Conservation (phyloP, 179 eudicot genomes). For the Camellia oleifera region DNA sequence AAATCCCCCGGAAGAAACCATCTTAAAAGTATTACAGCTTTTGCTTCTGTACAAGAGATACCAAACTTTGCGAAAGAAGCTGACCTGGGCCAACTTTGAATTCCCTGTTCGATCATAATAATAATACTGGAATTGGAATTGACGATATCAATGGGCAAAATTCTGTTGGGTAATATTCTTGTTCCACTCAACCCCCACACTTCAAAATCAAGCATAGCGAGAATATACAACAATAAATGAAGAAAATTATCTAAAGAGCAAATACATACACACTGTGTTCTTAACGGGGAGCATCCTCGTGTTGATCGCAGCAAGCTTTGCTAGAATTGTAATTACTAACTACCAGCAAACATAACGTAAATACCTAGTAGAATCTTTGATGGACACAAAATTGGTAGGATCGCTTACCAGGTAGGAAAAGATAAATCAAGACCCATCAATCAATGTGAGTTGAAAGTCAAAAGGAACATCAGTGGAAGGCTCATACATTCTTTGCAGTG, state of each 20-base stretch:
- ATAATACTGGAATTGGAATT: constrained; percentile 19
- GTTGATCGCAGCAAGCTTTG: constrained; percentile 51
- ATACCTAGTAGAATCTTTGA: constrained; percentile 88
- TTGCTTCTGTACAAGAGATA: constrained; percentile 31
- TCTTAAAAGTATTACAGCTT: constrained; percentile 19
- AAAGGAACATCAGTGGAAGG: constrained; percentile 10
- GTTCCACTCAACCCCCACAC: constrained; percentile 53
- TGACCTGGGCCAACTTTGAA: constrained; percentile 78
- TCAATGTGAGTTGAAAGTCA: constrained; percentile 27
- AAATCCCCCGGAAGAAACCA: neutral
- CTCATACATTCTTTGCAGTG: constrained; percentile 12
- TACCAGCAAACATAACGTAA: constrained; percentile 38
- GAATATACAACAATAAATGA: constrained; percentile 23
- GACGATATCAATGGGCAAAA: constrained; percentile 53
- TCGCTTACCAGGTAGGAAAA: constrained; percentile 51
- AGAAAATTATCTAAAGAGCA: constrained; percentile 32
- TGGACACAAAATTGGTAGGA: constrained; percentile 61
- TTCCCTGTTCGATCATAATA: constrained; percentile 71
- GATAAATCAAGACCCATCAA: constrained; percentile 26
- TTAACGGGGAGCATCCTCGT: constrained; percentile 46
- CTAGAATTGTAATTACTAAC: constrained; percentile 53
- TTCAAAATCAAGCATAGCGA: constrained; percentile 36
- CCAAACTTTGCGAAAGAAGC: constrained; percentile 60
- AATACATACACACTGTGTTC: constrained; percentile 55
- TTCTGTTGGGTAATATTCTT: constrained; percentile 47